Conservation (phyloP, 164 flowering plant genomes). For the Brasenia schreberi region DNA sequence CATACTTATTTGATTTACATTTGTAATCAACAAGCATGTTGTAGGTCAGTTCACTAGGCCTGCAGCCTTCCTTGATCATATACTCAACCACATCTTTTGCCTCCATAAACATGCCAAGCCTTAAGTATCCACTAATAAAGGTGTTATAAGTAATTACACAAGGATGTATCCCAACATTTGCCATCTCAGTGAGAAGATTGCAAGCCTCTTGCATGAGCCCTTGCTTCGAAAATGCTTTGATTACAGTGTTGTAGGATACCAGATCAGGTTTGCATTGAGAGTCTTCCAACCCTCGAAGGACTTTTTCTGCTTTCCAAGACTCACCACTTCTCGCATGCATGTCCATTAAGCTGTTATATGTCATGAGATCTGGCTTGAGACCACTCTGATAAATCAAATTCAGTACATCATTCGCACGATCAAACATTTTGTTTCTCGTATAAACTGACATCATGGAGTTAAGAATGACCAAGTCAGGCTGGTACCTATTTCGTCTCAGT, state of each 20-base stretch:
- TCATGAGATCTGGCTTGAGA: constrained; percentile 69
- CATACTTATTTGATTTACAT: constrained; percentile 44
- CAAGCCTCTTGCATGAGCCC: constrained; percentile 85
- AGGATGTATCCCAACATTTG: constrained; percentile 52
- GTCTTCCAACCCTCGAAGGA: constrained; percentile 37
- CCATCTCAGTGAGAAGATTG: constrained; percentile 58
- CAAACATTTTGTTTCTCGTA: constrained; percentile 56
- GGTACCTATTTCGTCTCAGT: constrained; percentile 46
- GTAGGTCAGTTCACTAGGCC: constrained; percentile 74
- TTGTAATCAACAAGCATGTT: constrained; percentile 71
- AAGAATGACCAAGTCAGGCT: constrained; percentile 70
- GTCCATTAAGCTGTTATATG: constrained; percentile 87
- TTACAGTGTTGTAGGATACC: constrained; percentile 83
- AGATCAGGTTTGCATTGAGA: constrained; percentile 55
- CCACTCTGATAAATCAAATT: constrained; percentile 43
- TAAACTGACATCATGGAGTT: constrained; percentile 75
- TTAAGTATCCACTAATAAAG: constrained; percentile 60
- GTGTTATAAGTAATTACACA: constrained; percentile 80
- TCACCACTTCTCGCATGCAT: constrained; percentile 80
- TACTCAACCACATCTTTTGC: constrained; percentile 46
- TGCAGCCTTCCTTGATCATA: constrained; percentile 66
- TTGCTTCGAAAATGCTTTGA: constrained; percentile 80
- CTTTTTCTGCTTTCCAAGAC: constrained; percentile 82
- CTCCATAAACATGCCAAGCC: constrained; percentile 46
- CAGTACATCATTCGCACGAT: constrained; percentile 55